phyloP scores from a whole-genome alignment of 1,284 basidiomycete genomes.

The Xanthoconium separans region DNA sequence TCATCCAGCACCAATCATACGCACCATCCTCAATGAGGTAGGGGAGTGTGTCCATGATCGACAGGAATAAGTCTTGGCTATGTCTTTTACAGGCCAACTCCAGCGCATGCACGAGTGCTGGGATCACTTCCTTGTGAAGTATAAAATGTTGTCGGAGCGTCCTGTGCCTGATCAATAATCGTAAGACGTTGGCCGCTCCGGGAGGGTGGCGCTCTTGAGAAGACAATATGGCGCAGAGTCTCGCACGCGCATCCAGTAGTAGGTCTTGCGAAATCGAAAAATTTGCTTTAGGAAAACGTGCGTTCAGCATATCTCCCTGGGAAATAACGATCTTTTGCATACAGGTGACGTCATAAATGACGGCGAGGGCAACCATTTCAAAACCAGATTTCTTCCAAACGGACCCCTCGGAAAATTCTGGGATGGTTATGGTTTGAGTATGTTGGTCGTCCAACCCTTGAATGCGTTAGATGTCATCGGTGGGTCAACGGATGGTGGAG shows the following conservation, averaged over 20 bases:
- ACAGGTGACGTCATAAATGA: slow-evolving; percentile 4
- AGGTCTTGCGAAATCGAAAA: background rate
- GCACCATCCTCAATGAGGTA: slow-evolving; percentile 4
- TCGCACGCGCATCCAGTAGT: background rate
- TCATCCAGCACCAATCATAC: background rate
- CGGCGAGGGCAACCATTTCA: background rate
- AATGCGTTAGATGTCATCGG: background rate
- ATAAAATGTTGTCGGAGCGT: background rate
- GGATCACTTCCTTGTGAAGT: background rate
- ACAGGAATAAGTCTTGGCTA: background rate
- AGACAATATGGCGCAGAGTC: background rate
- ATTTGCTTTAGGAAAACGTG: background rate
- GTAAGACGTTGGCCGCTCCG: background rate
- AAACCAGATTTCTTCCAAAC: background rate
- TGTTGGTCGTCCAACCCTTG: background rate
- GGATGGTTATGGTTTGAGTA: background rate
- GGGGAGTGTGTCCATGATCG: slow-evolving; percentile 2
- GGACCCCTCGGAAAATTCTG: background rate
- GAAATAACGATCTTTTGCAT: background rate
- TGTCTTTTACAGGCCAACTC: background rate
- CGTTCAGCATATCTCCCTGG: background rate
- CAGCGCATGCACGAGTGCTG: background rate
- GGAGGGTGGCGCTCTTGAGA: background rate
- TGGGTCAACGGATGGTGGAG: background rate
- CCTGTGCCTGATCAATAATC: background rate